phyloP scores from a whole-genome alignment of 2,329 filamentous ascomycete genomes.

The Trichoderma oligosporum region DNA sequence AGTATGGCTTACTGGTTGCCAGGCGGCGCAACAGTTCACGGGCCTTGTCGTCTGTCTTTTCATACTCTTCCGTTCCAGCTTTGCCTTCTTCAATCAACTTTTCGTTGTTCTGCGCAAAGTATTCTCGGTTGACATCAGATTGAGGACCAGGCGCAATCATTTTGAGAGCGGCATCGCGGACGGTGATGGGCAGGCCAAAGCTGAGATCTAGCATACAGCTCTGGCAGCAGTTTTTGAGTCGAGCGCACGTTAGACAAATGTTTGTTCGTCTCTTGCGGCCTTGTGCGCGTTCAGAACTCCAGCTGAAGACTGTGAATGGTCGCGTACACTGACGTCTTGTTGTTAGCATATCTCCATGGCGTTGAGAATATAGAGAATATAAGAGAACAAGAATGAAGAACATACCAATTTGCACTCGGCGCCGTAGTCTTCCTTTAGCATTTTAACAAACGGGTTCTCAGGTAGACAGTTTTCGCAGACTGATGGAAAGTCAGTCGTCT shows the following conservation, averaged over 20 bases:
- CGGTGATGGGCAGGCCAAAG: slow-evolving; percentile 90
- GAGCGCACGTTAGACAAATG: slow-evolving; percentile 93
- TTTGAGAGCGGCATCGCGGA: slow-evolving; percentile 93
- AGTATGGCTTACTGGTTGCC: slow-evolving; percentile 92
- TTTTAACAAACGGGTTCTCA: slow-evolving; percentile 96
- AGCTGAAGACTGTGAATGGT: slow-evolving; percentile 92
- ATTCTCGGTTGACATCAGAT: slow-evolving; percentile 92
- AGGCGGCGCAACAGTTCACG: slow-evolving; percentile 79
- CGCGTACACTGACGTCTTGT: slow-evolving; percentile 65
- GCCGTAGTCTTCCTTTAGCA: slow-evolving; percentile 96
- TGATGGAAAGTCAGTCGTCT: slow-evolving; percentile 85
- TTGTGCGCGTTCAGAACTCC: slow-evolving; percentile 85
- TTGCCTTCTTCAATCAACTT: slow-evolving; percentile 89
- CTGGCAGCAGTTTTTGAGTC: slow-evolving; percentile 98
- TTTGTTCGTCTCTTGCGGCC: slow-evolving; percentile 89
- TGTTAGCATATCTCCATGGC: slow-evolving; percentile 8
- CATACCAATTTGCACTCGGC: slow-evolving; percentile 69
- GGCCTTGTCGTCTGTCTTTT: slow-evolving; percentile 96
- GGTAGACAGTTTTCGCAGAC: slow-evolving; percentile 91
- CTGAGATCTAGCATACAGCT: slow-evolving; percentile 97
- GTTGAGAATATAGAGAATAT: neutral
- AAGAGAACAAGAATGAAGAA: neutral
- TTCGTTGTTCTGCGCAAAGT: slow-evolving; percentile 97
- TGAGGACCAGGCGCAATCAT: slow-evolving; percentile 94
- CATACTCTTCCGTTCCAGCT: slow-evolving; percentile 81